phyloP scores from a whole-genome alignment of 2,329 filamentous ascomycete genomes.

The Lecanicillium sp. region DNA sequence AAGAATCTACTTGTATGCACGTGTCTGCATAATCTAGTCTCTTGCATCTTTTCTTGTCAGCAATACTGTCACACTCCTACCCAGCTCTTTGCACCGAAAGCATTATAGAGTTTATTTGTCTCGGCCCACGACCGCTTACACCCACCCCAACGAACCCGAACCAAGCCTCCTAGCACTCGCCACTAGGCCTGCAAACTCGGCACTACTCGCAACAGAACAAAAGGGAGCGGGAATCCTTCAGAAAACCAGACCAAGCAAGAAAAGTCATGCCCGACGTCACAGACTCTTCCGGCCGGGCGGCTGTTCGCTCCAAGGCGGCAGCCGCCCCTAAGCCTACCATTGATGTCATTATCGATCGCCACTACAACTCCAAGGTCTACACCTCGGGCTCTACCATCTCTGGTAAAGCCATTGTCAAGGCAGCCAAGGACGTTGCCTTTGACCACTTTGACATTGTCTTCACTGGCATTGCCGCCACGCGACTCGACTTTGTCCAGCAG shows the following conservation, averaged over 20 bases:
- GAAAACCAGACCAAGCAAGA: not conserved
- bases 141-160: no score
- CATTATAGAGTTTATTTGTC: no score
- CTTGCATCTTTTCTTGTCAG: no score
- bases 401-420: slow-evolving; percentile 42
- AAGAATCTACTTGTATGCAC: not conserved
- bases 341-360: slow-evolving; percentile 44
- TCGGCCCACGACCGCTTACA: no score
- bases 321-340: slow-evolving; percentile 25
- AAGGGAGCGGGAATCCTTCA: no score
- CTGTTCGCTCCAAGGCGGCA: slow-evolving; percentile 13
- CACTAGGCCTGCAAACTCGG: no score
- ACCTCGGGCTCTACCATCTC: slow-evolving; percentile 46
- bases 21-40: not conserved
- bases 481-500: slow-evolving; percentile 44
- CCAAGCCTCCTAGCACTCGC: no score
- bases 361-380: slow-evolving; percentile 51
- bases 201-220: no score
- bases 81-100: no score
- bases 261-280: slow-evolving; percentile 6
- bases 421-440: slow-evolving; percentile 41
- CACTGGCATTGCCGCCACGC: slow-evolving; percentile 44
- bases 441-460: slow-evolving; percentile 48
- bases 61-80: no score
- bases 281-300: slow-evolving; percentile 13